Evolutionary conservation across 2,329 filamentous ascomycete genomes (phyloP).

Genomic region (Colletotrichum melonis): DNA sequence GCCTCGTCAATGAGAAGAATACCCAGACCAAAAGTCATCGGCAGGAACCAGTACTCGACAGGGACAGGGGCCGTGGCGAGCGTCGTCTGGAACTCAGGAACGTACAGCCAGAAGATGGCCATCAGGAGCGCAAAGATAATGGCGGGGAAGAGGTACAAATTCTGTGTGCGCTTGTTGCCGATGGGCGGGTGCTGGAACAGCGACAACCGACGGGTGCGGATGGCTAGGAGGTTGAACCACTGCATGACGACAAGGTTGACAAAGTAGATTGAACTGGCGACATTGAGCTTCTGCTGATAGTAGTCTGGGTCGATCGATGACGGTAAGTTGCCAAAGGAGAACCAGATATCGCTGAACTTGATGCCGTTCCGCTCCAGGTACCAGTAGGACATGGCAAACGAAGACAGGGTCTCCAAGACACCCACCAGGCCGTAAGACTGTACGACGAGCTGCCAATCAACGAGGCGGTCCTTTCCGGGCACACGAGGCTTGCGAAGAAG

Average conservation of each 20-base stretch:
- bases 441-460: conserved; percentile 78
- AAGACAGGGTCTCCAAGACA: conserved; percentile 68
- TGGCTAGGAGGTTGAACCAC: conserved; percentile 79
- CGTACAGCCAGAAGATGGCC: conserved; percentile 77
- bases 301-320: conserved; percentile 63
- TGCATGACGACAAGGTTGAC: conserved; percentile 86
- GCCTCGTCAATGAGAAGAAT: conserved; percentile 64
- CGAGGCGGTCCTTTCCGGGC: conserved; percentile 76
- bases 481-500: conserved; percentile 76
- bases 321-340: conserved; percentile 70
- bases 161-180: conserved; percentile 73
- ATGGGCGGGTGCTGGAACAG: conserved; percentile 79
- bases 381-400: conserved; percentile 76
- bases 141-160: conserved; percentile 76
- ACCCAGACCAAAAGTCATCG: conserved; percentile 75
- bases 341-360: conserved; percentile 73
- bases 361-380: conserved; percentile 73
- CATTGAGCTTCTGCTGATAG: conserved; percentile 67
- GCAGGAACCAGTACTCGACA: conserved; percentile 81
- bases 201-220: conserved; percentile 72
- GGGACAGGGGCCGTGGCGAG: conserved; percentile 73
- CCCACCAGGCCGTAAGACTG: conserved; percentile 81
- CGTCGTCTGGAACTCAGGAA: conserved; percentile 70
- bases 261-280: conserved; percentile 81
- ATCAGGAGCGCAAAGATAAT: conserved; percentile 77